Evolutionary conservation across 805 yeast genomes (phyloP).

Genomic region (Zygoascus biomembranicola): DNA sequence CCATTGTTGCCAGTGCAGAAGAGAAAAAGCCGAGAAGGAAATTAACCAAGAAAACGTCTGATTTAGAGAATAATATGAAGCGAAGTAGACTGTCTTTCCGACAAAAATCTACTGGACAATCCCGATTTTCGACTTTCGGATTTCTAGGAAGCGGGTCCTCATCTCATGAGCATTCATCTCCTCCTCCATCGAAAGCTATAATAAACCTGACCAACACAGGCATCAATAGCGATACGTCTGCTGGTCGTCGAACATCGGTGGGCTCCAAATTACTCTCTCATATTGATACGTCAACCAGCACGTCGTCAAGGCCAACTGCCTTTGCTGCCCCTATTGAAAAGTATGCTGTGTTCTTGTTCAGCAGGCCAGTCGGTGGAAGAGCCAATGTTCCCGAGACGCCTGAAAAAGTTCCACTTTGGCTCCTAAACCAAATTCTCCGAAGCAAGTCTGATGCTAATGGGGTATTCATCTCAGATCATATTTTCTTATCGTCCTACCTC

Average conservation of each 20-base stretch:
- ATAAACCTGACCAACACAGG: not conserved
- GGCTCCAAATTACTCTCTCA: not conserved
- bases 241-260: not conserved
- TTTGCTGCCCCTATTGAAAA: not conserved
- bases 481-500: constrained; percentile 7
- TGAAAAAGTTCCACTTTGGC: constrained; percentile 8
- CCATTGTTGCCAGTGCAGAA: not conserved
- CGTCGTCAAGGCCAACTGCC: not conserved
- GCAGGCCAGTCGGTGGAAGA: not conserved
- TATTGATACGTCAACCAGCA: not conserved
- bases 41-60: constrained; percentile 9
- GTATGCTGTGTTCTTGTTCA: not conserved
- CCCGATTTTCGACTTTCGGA: not conserved
- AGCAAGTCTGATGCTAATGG: constrained; percentile 6
- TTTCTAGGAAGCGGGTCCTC: not conserved
- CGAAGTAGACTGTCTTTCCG: constrained; percentile 9
- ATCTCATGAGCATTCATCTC: not conserved
- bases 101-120: constrained; percentile 4
- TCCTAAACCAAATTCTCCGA: constrained; percentile 7
- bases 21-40: not conserved
- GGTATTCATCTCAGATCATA: constrained; percentile 3
- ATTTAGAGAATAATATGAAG: constrained; percentile 7
- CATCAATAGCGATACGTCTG: not conserved
- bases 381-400: not conserved
- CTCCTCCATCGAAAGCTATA: not conserved